Evolutionary conservation across 495 filamentous ascomycete species (phyloP).

Genomic region (Penicillium cataractarum): DNA sequence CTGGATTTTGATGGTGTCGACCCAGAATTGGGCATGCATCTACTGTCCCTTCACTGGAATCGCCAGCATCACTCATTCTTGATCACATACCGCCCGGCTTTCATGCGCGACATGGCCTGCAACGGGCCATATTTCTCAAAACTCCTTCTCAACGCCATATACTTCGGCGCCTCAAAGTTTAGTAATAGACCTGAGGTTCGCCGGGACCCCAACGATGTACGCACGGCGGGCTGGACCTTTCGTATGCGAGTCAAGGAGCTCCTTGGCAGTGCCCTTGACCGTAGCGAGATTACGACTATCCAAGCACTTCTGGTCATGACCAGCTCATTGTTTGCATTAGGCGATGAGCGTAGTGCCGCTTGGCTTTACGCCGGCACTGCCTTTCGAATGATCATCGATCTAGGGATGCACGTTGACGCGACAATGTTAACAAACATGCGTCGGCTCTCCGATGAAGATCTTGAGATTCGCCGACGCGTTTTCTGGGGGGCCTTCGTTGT

Average conservation of each 20-base stretch:
- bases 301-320: conserved; percentile 35
- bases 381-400: conserved; percentile 43
- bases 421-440: conserved; percentile 25
- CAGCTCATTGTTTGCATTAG: conserved; percentile 33
- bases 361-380: conserved; percentile 47
- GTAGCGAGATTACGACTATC: conserved; percentile 37
- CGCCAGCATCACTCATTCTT: conserved; percentile 39
- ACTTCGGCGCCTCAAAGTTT: conserved; percentile 41
- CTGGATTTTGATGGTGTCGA: conserved; percentile 50
- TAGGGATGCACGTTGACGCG: conserved; percentile 40
- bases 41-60: conserved; percentile 45
- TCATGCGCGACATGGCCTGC: conserved; percentile 47
- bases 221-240: conserved; percentile 34
- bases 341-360: conserved; percentile 30
- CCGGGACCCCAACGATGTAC: conserved; percentile 28
- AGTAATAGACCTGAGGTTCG: conserved; percentile 35
- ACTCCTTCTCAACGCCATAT: conserved; percentile 47
- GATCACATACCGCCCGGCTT: conserved; percentile 42
- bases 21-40: conserved; percentile 43
- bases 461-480: conserved; percentile 45
- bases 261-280: conserved; percentile 28
- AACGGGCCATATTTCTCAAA: conserved; percentile 44
- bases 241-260: conserved; percentile 34
- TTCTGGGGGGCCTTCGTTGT: conserved; percentile 47
- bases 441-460: conserved; percentile 33